Conservation (phyloP, 805 yeast species). For the Kodamaea sagamina region DNA sequence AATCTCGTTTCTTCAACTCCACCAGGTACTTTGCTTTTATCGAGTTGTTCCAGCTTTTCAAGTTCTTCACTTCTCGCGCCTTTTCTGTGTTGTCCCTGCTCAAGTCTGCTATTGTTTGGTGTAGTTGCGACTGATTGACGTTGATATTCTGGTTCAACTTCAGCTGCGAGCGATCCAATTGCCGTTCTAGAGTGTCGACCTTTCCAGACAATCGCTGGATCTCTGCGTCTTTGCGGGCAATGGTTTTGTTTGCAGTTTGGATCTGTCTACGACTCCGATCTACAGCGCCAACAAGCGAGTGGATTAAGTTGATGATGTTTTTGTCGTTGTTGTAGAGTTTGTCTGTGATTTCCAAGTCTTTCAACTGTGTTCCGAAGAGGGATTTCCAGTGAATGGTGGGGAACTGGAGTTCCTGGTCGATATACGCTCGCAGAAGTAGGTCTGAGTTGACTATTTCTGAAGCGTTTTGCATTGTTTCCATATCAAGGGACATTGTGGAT, state of each 20-base stretch:
- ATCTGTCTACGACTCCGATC: conserved; percentile 35
- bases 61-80: conserved; percentile 29
- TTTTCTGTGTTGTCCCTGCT: conserved; percentile 27
- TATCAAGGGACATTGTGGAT: conserved; percentile 23
- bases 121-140: conserved; percentile 12
- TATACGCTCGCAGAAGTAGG: conserved; percentile 38
- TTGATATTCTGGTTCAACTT: conserved; percentile 25
- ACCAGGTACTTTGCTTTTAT: conserved; percentile 36
- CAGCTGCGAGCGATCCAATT: conserved; percentile 20
- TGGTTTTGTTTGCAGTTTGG: conserved; percentile 29
- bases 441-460: conserved; percentile 38
- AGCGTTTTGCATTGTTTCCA: conserved; percentile 38
- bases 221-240: conserved; percentile 31
- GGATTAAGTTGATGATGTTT: conserved; percentile 37
- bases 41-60: conserved; percentile 32
- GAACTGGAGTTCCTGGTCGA: conserved; percentile 33
- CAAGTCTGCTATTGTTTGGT: conserved; percentile 15
- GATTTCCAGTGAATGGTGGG: conserved; percentile 37
- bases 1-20: conserved; percentile 34
- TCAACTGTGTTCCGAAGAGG: conserved; percentile 29
- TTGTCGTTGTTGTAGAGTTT: conserved; percentile 35
- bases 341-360: conserved; percentile 28
- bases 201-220: conserved; percentile 27
- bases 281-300: conserved; percentile 32
- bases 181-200: conserved; percentile 24